Evolutionary conservation across 371 early-diverging fungal genomes (phyloP).

Genomic region (Saksenaea oblongispora): DNA sequence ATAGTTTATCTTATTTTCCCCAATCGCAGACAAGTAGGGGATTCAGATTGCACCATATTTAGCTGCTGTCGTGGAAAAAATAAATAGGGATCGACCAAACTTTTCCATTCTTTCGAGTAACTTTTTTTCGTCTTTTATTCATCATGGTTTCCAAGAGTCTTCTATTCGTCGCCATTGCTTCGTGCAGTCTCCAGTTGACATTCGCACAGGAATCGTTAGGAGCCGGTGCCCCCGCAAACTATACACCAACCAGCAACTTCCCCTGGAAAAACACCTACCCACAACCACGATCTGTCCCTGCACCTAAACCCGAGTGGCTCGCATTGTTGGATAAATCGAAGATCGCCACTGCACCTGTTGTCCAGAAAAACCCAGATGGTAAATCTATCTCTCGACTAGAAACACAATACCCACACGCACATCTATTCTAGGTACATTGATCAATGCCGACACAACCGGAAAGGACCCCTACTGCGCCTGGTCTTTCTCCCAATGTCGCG

Average conservation of each 20-base stretch:
- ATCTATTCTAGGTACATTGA: not conserved
- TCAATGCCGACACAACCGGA: constrained; percentile 1
- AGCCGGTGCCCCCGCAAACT: constrained; percentile 10
- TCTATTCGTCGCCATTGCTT: not conserved
- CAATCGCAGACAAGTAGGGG: not conserved
- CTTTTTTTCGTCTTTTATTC: not conserved
- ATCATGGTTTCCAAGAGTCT: not conserved
- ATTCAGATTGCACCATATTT: not conserved
- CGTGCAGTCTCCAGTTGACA: constrained; percentile 7
- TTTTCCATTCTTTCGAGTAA: not conserved
- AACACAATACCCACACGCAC: not conserved
- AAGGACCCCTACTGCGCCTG: constrained; percentile 55
- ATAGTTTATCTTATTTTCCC: not conserved
- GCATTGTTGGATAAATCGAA: constrained; percentile 7
- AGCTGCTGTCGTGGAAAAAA: not conserved
- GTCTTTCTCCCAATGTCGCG: constrained; percentile 54
- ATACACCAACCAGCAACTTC: constrained; percentile 19
- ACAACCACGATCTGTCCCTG: constrained; percentile 12
- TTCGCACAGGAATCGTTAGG: not conserved
- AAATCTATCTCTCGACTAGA: not conserved
- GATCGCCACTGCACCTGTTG: constrained; percentile 19
- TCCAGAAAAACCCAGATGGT: not conserved
- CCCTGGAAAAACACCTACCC: constrained; percentile 24
- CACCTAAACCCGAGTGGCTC: constrained; percentile 23
- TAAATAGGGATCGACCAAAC: constrained; percentile 11